These are phyloP conservation scores for Lobosporangium transversale DNA, from an alignment of 192 early-diverging fungal genomes.

Conservation along the genomic window DNA sequence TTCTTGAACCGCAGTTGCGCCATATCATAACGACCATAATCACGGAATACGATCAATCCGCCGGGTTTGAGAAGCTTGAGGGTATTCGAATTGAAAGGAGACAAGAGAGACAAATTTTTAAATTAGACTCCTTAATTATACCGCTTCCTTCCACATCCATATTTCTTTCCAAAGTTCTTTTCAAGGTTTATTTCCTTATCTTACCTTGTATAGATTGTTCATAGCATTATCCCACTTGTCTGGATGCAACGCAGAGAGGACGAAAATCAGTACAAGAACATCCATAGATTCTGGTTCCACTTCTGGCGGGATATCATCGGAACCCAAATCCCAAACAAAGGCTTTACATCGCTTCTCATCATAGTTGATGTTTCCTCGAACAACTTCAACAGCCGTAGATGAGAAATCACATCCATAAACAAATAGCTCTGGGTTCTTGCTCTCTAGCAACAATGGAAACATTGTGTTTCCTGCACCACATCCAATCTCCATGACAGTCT, in stretches of 20 bases:
- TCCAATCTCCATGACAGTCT: constrained; percentile 90
- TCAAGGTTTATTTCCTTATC: too few species aligned
- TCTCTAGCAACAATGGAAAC: constrained; percentile 89
- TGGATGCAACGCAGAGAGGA: constrained; percentile 91
- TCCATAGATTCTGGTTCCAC: constrained; percentile 89
- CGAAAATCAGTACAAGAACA: constrained; percentile 94
- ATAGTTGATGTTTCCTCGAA: constrained; percentile 82
- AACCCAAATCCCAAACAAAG: constrained; percentile 96
- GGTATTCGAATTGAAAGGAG: too few species aligned
- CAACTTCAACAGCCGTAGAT: constrained; percentile 87
- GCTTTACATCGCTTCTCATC: constrained; percentile 76
- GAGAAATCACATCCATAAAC: constrained; percentile 96
- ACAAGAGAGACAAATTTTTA: too few species aligned
- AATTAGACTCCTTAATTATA: too few species aligned
- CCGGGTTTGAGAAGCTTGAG: constrained; percentile 83
- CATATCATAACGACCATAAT: constrained; percentile 98
- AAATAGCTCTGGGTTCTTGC: constrained; percentile 78
- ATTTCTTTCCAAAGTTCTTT: too few species aligned
- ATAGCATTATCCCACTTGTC: constrained; percentile 85
- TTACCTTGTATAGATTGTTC: constrained; percentile 80
- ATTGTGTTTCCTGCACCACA: constrained; percentile 98
- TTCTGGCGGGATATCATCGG: constrained; percentile 69
- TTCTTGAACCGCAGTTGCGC: constrained; percentile 97
- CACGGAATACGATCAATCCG: constrained; percentile 88
- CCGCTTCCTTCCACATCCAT: too few species aligned